Base-by-base conservation (phyloP, 352 stramenopile species). In the Phytopythium sindhum region DNA sequence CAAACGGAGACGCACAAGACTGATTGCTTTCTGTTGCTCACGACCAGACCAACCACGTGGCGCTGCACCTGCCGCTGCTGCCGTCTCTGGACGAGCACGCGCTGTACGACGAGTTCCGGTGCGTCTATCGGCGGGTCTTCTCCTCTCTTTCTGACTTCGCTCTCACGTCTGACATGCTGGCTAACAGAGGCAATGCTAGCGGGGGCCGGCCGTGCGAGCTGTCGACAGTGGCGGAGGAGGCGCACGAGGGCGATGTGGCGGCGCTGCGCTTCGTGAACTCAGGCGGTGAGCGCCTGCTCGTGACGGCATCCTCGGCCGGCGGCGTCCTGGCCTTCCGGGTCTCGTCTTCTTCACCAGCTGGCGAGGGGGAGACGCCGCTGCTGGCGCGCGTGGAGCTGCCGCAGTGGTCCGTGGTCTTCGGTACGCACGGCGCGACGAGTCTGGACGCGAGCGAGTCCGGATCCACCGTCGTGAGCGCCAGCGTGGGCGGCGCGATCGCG, bases 361-460 rank as follows among this genome's bases (percentile, higher is more conserved):
- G 65, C 50, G 66, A 69, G 17, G 65, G 63, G 33, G 55, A 65
- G 19, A 26, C 47, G 10, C 65, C 61, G 7, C 31, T 70, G 48
- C 35, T 55, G 29, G 23, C 55, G 17, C 35, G 12, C 24, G 53
- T 82, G 29, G 63, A 66, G 15, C 67, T 88, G 31, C 77, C 80
- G n/a, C 78, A 89, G 44, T 94, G 85, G 85, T 68, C 81, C 41
- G 64, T 76, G 48, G 55, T 92, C 4, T 89, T 90, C 62, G 50
- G 57, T 2, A 61, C 59, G 8, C 61, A 59, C 47, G 65, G 75
- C 15, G 74, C 78, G 11, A 90, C 84, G 42, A 79, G 80, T 45
- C 52, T 94, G 48, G 84, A 92, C 57, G 76, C 77, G 12, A 84
- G 76, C 54, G 74, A 77, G 42, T 70, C 59, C 37, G 63, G 71